These are phyloP conservation scores for Volvox reticuliferus DNA, from an alignment of 139 green algal species.

Conservation along the genomic window DNA sequence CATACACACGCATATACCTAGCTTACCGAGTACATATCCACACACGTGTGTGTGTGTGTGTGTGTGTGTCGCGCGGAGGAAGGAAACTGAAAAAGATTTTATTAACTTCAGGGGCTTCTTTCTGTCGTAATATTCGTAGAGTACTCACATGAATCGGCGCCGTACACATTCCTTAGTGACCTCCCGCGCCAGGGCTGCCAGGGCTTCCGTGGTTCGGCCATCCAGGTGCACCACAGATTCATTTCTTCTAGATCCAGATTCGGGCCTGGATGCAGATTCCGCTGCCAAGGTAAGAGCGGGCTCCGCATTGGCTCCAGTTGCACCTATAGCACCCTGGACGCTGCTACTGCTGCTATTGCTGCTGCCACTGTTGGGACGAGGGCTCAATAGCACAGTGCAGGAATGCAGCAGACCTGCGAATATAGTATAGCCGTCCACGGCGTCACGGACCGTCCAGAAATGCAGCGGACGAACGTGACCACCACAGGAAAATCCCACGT, in stretches of 20 bases:
- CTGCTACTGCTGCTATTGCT: neutral
- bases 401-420: conserved; percentile 8
- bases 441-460: too few species aligned
- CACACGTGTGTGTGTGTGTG: neutral
- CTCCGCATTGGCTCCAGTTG: neutral
- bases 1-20: neutral
- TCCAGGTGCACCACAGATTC: neutral
- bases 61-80: neutral
- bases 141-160: conserved; percentile 13
- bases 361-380: neutral
- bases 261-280: neutral
- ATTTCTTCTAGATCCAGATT: too few species aligned
- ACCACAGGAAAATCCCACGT: too few species aligned
- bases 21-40: neutral
- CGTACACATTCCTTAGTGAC: neutral
- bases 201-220: neutral
- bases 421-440: too few species aligned
- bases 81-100: neutral
- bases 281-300: neutral
- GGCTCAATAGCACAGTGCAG: conserved; percentile 1
- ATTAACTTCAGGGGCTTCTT: neutral
- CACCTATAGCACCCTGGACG: neutral
- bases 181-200: conserved; percentile 3
- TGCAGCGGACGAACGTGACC: too few species aligned
- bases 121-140: neutral